Evolutionary conservation across 768 basidiomycete genomes (phyloP).

Genomic region (Cytidiella melzeri): DNA sequence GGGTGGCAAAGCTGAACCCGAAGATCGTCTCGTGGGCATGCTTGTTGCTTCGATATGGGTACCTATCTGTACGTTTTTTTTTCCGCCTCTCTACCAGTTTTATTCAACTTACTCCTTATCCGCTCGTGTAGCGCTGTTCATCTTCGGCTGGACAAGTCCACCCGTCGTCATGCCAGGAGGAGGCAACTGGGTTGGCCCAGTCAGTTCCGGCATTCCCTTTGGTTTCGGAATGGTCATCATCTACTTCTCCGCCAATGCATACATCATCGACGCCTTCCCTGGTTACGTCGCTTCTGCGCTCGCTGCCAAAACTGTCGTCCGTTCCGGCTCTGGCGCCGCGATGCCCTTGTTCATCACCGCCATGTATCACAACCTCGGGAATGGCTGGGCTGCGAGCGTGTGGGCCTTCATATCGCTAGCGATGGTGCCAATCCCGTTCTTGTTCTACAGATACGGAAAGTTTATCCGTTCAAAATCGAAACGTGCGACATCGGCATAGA

Average conservation of each 20-base stretch:
- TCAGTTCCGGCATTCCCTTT: conserved; percentile 31
- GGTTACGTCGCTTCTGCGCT: conserved; percentile 34
- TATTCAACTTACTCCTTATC: background rate
- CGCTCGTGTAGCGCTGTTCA: conserved; percentile 29
- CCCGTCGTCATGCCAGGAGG: conserved; percentile 28
- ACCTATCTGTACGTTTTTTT: conserved; percentile 17
- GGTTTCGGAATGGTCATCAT: conserved; percentile 34
- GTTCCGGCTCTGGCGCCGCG: conserved; percentile 29
- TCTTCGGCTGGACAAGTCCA: conserved; percentile 36
- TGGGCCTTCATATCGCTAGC: conserved; percentile 31
- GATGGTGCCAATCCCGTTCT: conserved; percentile 30
- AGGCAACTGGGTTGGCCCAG: conserved; percentile 33
- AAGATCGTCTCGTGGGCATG: conserved; percentile 34
- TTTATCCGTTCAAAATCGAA: conserved; percentile 32
- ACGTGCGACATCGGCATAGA: no score
- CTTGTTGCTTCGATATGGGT: conserved; percentile 34
- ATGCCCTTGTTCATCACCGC: conserved; percentile 32
- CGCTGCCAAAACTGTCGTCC: conserved; percentile 33
- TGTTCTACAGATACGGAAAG: conserved; percentile 37
- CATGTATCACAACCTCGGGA: conserved; percentile 35
- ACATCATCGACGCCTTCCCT: conserved; percentile 36
- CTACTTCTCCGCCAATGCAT: conserved; percentile 35
- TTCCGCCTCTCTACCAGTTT: background rate
- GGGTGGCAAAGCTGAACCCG: conserved; percentile 35
- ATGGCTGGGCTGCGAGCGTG: conserved; percentile 33